phyloP scores from a whole-genome alignment of 352 stramenopile genomes.

The Albugo laibachii region DNA sequence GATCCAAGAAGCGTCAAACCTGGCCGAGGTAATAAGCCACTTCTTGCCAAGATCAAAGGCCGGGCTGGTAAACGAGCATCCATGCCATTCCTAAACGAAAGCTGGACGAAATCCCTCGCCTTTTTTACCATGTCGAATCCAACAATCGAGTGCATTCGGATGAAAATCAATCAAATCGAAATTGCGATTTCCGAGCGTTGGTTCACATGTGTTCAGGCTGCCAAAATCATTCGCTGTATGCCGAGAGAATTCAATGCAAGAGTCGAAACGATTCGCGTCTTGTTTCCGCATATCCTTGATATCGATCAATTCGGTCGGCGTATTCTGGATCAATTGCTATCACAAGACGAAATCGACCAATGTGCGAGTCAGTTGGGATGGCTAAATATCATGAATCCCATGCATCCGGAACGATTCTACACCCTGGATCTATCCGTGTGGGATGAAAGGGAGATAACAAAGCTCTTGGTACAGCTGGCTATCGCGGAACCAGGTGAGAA shows the following conservation, averaged over 20 bases:
- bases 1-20: too few relatives aligned
- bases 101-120: slow-evolving; percentile 1
- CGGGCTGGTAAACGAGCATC: too few relatives aligned
- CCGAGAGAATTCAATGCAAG: slow-evolving; percentile 28
- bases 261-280: slow-evolving; percentile 40
- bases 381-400: slow-evolving; percentile 69
- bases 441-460: slow-evolving; percentile 64
- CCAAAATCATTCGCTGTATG: slow-evolving; percentile 59
- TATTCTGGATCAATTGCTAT: slow-evolving; percentile 26
- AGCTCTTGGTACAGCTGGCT: slow-evolving; percentile 56
- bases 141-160: slow-evolving; percentile 41
- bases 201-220: slow-evolving; percentile 44
- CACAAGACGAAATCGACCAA: slow-evolving; percentile 20
- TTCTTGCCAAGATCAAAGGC: too few relatives aligned
- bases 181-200: slow-evolving; percentile 52
- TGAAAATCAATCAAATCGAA: slow-evolving; percentile 71
- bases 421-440: slow-evolving; percentile 39
- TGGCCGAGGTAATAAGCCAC: too few relatives aligned
- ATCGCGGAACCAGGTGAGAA: slow-evolving; percentile 66
- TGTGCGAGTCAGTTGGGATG: slow-evolving; percentile 32
- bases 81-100: too few relatives aligned
- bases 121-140: slow-evolving; percentile 17
- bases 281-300: slow-evolving; percentile 62
- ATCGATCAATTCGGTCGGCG: slow-evolving; percentile 29
- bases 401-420: slow-evolving; percentile 45